Evolutionary conservation across 2,329 filamentous ascomycete species (phyloP).

Genomic region (Thielaviopsis musarum): DNA sequence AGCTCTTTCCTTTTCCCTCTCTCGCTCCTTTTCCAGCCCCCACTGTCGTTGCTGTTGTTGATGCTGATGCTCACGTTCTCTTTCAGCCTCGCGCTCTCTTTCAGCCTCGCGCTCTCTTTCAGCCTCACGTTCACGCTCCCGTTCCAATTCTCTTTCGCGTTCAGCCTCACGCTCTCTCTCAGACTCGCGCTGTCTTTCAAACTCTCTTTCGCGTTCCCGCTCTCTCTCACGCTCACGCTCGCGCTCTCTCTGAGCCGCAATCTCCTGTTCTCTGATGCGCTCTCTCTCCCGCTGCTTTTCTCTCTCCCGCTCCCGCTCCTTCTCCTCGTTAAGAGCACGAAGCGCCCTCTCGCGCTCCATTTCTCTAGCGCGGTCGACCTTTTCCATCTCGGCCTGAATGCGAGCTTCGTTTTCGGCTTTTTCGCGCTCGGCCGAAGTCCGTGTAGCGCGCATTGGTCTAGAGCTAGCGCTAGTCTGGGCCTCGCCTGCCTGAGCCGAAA

Average conservation of each 20-base stretch:
- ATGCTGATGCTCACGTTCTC: not conserved
- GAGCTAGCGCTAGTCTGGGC: conserved; percentile 20
- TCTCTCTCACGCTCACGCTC: conserved; percentile 1
- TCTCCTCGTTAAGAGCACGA: conserved; percentile 39
- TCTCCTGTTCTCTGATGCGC: conserved; percentile 1
- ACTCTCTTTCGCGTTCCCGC: not conserved
- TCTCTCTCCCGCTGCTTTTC: conserved; percentile 14
- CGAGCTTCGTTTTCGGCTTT: conserved; percentile 45
- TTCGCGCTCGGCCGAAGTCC: conserved; percentile 43
- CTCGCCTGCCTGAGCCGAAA: conserved; percentile 15
- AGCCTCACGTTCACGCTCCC: conserved; percentile 14
- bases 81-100: conserved; percentile 12
- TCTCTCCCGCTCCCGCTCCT: conserved; percentile 16
- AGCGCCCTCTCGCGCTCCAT: conserved; percentile 56
- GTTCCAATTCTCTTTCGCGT: conserved; percentile 13
- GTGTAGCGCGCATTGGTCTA: conserved; percentile 28
- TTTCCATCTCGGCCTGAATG: conserved; percentile 41
- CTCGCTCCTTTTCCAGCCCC: conserved; percentile 1
- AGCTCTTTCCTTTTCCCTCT: conserved; percentile 2
- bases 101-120: conserved; percentile 12
- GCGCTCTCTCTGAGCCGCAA: conserved; percentile 4
- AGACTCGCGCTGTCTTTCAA: conserved; percentile 3
- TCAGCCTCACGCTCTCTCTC: conserved; percentile 12
- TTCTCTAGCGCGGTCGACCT: conserved; percentile 49
- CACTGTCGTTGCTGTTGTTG: not conserved